Evolutionary conservation across 148 eudicot genomes (phyloP).

Genomic region (Nyssa sinensis): DNA sequence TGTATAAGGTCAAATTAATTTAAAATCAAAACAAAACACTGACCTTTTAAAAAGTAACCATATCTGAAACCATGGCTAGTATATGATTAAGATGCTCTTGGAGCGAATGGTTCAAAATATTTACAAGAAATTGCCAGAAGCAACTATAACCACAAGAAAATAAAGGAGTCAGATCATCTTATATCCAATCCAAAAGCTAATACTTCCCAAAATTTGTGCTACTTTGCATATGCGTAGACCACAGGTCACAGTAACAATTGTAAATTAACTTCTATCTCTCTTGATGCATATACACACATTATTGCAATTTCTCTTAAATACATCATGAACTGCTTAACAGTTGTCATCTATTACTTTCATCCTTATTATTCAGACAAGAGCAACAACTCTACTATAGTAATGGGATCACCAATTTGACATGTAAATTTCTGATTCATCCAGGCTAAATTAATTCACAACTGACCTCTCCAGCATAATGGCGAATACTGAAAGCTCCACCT

Average conservation of each 20-base stretch:
- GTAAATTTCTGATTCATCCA: neutral
- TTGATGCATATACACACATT: neutral
- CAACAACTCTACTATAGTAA: neutral
- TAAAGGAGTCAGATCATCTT: no score
- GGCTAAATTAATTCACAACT: slow-evolving; percentile 4
- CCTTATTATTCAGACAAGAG: neutral
- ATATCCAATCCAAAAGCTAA: no score
- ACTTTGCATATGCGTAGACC: neutral
- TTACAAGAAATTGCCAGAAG: no score
- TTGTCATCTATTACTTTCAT: neutral
- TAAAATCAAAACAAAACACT: no score
- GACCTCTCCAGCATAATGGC: slow-evolving; percentile 92
- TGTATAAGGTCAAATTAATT: neutral
- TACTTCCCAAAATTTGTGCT: no score
- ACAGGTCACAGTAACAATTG: neutral
- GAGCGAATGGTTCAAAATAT: no score
- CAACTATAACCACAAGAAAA: no score
- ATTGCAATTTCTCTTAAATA: neutral
- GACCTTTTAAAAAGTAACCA: neutral
- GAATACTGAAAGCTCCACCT: slow-evolving; percentile 58
- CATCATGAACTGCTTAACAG: neutral
- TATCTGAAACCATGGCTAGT: neutral
- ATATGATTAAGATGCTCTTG: no score
- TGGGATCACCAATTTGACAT: neutral
- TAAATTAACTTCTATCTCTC: neutral